Evolutionary conservation across 108 stramenopile species (phyloP), one percentile per base, ranked within the genome.

Genomic region (Phaeodactylum tricornutum): DNA sequence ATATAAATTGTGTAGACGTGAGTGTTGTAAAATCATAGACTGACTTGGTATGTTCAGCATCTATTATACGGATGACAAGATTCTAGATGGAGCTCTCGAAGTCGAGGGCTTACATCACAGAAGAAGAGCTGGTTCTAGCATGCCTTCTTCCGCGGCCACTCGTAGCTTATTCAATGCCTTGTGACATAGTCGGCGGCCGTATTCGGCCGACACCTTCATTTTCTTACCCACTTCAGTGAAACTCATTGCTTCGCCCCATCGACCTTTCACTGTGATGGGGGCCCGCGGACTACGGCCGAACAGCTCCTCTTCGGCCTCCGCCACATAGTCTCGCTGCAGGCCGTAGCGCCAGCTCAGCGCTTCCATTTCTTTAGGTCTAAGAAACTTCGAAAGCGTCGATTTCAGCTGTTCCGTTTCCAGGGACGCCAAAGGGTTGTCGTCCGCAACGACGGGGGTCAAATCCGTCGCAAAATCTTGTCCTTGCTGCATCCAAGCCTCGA

Each of bases 201-300:
- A 84, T 52, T 90, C 88, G 25, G 74, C 81, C 9, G 83, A 85
- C 22, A 85, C 63, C 30, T 69, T 43, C 88, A 90, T 82, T 30
- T 57, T 53, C 55, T 77, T 73, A 14, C 81, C 88, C 31, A 90
- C 76, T 70, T 90, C 88, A 14, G 57, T 61, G 58, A 83, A 90
- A 21, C 62, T 66, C 63, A 85, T 67, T 50, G 69, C 63, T 71
- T 77, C 65, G 21, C 78, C 69, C 42, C 60, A 62, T 36, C 50
- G 40, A 42, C 66, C 74, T 15, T 11, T 8, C 17, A 25, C 26
- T 12, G 53, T 23, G 2, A 55, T 8, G 7, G 33, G 21, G 2
- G 27, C 56, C 33, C 20, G 15, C 1, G 38, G 47, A 3, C 31
- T 20, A 16, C 53, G 43, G 14, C 78, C 76, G 62, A 80, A 83